Percentiles rank a stretch among this genome's conserved stretches.
phyloP scores from a whole-genome alignment of 345 rosid species.

The Dovyalis caffra region DNA sequence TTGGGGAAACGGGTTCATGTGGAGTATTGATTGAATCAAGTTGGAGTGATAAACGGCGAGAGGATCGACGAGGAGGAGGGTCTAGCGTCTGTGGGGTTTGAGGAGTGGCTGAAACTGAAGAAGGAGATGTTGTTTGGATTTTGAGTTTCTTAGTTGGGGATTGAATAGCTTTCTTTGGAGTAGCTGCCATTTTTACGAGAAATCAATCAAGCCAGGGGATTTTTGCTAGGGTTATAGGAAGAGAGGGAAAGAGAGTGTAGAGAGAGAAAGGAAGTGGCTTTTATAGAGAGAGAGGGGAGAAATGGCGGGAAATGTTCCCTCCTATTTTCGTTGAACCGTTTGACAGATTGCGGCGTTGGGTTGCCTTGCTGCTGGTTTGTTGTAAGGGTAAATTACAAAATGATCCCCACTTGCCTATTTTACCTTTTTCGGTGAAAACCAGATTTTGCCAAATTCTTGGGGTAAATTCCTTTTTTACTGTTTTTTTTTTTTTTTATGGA shows the following conservation, averaged over 20 bases:
- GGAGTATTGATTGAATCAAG: slow-evolving; percentile 29
- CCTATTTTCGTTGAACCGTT: slow-evolving; percentile 15
- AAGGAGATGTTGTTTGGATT: slow-evolving; percentile 19
- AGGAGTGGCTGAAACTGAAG: slow-evolving; percentile 38
- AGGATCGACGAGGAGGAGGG: slow-evolving; percentile 58
- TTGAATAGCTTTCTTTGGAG: slow-evolving; percentile 38
- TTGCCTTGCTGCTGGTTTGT: too few relatives aligned
- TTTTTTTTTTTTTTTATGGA: too few relatives aligned
- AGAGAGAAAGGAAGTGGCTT: slow-evolving; percentile 11
- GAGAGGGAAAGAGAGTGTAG: background rate
- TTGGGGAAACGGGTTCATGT: background rate
- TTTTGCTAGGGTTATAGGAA: slow-evolving; percentile 6
- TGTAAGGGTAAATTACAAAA: too few relatives aligned
- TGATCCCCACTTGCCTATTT: too few relatives aligned
- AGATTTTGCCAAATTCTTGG: too few relatives aligned
- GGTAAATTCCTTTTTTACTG: too few relatives aligned
- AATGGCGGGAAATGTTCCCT: slow-evolving; percentile 69
- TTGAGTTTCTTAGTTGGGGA: slow-evolving; percentile 32
- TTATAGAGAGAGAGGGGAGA: slow-evolving; percentile 22
- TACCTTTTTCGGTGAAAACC: too few relatives aligned
- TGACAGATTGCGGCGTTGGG: background rate
- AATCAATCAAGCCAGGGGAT: background rate
- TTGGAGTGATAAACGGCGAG: slow-evolving; percentile 24
- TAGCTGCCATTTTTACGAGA: slow-evolving; percentile 42
- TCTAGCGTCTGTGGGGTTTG: slow-evolving; percentile 43